phyloP scores from a whole-genome alignment of 169 alveolate species.

The Eimeria zaria region DNA sequence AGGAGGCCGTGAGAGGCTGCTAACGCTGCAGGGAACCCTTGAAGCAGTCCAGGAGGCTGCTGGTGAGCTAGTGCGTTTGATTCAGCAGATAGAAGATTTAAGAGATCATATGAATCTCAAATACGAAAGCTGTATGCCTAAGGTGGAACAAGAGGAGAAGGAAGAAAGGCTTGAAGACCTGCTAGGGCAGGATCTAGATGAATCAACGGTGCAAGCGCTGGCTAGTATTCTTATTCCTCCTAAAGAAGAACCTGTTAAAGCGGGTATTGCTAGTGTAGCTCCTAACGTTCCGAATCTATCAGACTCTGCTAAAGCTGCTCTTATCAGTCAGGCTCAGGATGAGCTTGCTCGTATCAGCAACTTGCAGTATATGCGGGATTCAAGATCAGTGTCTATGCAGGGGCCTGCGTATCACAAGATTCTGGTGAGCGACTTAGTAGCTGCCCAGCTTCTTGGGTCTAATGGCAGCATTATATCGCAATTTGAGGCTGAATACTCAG shows the following conservation, averaged over 20 bases:
- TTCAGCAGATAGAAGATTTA: background rate
- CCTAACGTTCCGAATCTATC: slow-evolving; percentile 58
- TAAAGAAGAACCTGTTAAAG: slow-evolving; percentile 59
- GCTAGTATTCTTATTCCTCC: slow-evolving; percentile 62
- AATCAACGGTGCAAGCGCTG: slow-evolving; percentile 48
- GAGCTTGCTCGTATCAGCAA: slow-evolving; percentile 75
- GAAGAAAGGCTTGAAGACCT: slow-evolving; percentile 46
- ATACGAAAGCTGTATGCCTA: slow-evolving; percentile 74
- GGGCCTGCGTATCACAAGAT: slow-evolving; percentile 80
- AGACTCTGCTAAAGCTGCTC: slow-evolving; percentile 70
- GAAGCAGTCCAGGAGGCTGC: slow-evolving; percentile 64
- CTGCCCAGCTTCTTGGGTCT: slow-evolving; percentile 82
- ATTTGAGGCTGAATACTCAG: slow-evolving; percentile 46
- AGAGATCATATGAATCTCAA: slow-evolving; percentile 64
- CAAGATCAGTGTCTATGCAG: slow-evolving; percentile 11
- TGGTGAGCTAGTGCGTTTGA: background rate
- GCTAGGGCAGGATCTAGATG: slow-evolving; percentile 30
- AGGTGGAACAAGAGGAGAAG: slow-evolving; percentile 18
- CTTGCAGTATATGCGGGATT: slow-evolving; percentile 63
- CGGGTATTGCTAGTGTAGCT: slow-evolving; percentile 66
- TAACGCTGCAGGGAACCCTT: slow-evolving; percentile 50
- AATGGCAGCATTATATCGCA: slow-evolving; percentile 25
- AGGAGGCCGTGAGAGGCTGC: slow-evolving; percentile 68
- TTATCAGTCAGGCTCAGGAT: slow-evolving; percentile 76
- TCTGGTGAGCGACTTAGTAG: slow-evolving; percentile 62